Evolutionary conservation across 2,329 filamentous ascomycete genomes (phyloP), one percentile per base, ranked within the genome.

Genomic region (Colletotrichum sp.): DNA sequence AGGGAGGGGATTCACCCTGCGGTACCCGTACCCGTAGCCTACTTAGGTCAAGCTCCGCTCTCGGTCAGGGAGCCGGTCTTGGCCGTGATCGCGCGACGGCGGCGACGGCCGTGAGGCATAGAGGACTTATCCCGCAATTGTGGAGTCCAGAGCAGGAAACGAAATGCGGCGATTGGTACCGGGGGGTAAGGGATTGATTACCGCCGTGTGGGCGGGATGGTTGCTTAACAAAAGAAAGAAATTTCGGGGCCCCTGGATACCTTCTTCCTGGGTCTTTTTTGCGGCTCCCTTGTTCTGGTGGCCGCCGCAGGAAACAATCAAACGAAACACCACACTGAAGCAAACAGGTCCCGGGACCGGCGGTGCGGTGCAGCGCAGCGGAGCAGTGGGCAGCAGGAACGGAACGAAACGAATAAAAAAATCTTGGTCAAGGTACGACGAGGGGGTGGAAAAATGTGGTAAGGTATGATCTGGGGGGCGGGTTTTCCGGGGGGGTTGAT

Each of bases 31-130:
- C 28, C 65, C n/a, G 52, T 10, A 61, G 55, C 43, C 43, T 56
- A 56, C 56, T 64, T 48, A 68, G 62, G 48, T 48, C 70, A 68
- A 67, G 56, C 73, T 64, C 64, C 55, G 70, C 56, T 58, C 43
- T 58, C 56, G 56, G 58, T 75, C 73, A 68, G 34, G 58, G 30
- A 52, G 58, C 62, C 73, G 64, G 70, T 68, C 70, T 52, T 64
- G 73, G 61, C 70, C 64, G 70, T 75, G 34, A 64, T 75, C 39
- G 43, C 66, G 52, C 66, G 60, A 66, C 70, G 43, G 58, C 60
- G 64, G 64, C 43, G 48, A 9, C 62, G 62, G 43, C 25, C 72
- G 32, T 32, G 34, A 68, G 64, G 70, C 73, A 75, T 68, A 65
- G 43, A 52, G 25, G 48, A 55, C 30, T 62, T 61, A 22, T 61